phyloP scores from a whole-genome alignment of 2,329 filamentous ascomycete genomes.

The Penicillium fuscoglaucum region DNA sequence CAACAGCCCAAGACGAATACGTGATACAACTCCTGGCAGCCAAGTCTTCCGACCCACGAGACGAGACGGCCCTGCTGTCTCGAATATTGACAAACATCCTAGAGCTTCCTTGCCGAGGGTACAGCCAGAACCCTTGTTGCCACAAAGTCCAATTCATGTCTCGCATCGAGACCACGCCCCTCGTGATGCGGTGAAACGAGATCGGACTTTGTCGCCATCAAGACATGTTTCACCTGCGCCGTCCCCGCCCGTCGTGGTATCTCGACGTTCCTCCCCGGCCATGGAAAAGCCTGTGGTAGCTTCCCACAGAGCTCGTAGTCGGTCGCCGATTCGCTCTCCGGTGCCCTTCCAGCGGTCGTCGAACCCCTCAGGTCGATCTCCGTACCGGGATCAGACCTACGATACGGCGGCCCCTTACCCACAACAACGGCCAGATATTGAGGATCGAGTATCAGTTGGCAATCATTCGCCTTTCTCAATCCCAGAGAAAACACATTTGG shows the following conservation, averaged over 20 bases:
- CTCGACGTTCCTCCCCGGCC: conserved; percentile 62
- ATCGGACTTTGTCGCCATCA: conserved; percentile 53
- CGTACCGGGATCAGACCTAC: conserved; percentile 18
- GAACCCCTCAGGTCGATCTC: conserved; percentile 19
- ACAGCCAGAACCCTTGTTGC: conserved; percentile 42
- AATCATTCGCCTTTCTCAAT: neutral
- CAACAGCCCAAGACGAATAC: conserved; percentile 36
- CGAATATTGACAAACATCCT: conserved; percentile 30
- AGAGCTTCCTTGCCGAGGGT: conserved; percentile 31
- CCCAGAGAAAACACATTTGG: conserved; percentile 5
- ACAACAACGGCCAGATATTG: neutral
- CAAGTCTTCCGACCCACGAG: conserved; percentile 36
- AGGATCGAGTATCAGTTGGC: neutral
- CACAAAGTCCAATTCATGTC: conserved; percentile 56
- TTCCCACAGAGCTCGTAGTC: conserved; percentile 34
- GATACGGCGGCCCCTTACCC: neutral
- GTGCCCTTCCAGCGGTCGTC: conserved; percentile 27
- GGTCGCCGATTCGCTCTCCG: conserved; percentile 27
- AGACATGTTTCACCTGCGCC: conserved; percentile 45
- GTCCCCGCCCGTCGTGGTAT: conserved; percentile 57
- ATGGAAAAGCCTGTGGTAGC: conserved; percentile 52
- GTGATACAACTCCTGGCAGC: conserved; percentile 39
- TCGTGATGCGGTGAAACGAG: conserved; percentile 47
- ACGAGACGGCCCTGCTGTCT: conserved; percentile 35
- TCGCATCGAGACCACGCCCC: conserved; percentile 51